These are phyloP conservation scores for Russula vinacea DNA, from an alignment of 768 basidiomycete genomes.

Conservation along the genomic window DNA sequence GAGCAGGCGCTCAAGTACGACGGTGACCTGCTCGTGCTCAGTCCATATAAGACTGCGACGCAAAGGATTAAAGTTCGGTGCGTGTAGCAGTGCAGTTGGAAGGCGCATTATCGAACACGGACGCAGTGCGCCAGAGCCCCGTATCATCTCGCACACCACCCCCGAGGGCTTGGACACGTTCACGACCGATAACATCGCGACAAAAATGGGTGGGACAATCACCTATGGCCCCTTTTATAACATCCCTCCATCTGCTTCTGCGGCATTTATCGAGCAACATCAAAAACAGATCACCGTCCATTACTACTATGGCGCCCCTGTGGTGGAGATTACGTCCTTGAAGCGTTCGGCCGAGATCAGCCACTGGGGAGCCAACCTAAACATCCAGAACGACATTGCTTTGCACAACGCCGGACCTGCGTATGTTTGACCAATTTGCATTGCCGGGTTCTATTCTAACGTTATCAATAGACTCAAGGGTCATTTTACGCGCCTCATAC, in stretches of 20 bases:
- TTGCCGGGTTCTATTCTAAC: conserved; percentile 16
- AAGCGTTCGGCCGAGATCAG: conserved; percentile 84
- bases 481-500: conserved; percentile 88
- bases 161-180: conserved; percentile 61
- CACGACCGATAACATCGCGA: conserved; percentile 55
- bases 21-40: conserved; percentile 75
- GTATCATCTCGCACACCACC: conserved; percentile 67
- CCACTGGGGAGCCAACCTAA: conserved; percentile 95
- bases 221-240: conserved; percentile 88
- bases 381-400: conserved; percentile 83
- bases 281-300: conserved; percentile 73
- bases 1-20: conserved; percentile 77
- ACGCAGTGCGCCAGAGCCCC: conserved; percentile 63
- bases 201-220: conserved; percentile 74
- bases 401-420: conserved; percentile 87
- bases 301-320: conserved; percentile 78
- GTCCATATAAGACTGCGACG: conserved; percentile 75
- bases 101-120: conserved; percentile 1
- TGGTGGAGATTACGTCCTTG: conserved; percentile 70
- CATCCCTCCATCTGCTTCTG: conserved; percentile 59
- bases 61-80: conserved; percentile 89
- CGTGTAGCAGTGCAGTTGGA: conserved; percentile 33
- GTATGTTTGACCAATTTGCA: conserved; percentile 48
- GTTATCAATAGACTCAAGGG: conserved; percentile 71
- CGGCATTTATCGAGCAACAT: conserved; percentile 52